Evolutionary conservation across 139 green algal genomes (phyloP).

Genomic region (Volvox africanus): DNA sequence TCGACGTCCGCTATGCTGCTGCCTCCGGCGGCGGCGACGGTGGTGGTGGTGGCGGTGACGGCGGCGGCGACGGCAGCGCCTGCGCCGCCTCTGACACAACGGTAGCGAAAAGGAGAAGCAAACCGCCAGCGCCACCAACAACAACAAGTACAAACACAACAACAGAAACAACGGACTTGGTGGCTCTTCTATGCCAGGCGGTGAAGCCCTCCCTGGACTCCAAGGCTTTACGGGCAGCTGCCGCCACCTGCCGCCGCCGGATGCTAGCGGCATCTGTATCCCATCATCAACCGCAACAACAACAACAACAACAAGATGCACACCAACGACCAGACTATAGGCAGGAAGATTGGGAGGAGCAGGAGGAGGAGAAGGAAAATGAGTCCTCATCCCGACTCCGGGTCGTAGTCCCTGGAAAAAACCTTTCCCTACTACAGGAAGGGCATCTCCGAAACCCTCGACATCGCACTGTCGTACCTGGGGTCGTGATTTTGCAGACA

Average conservation of each 20-base stretch:
- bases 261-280: not conserved
- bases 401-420: no score
- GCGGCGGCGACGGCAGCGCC: not conserved
- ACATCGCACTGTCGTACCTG: conserved; percentile 8
- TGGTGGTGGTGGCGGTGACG: no score
- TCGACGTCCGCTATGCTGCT: no score
- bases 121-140: not conserved
- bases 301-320: not conserved
- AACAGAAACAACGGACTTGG: not conserved
- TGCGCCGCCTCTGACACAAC: not conserved
- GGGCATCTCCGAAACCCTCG: conserved; percentile 1
- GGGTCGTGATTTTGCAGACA: not conserved
- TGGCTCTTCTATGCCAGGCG: not conserved
- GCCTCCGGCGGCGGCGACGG: not conserved
- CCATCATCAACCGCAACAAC: not conserved
- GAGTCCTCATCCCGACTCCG: no score
- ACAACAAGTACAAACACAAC: no score
- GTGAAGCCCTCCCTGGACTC: not conserved
- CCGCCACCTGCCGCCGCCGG: conserved; percentile 7
- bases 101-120: no score
- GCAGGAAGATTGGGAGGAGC: not conserved
- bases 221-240: not conserved
- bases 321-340: not conserved
- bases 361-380: not conserved
- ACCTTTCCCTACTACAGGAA: not conserved